Percentiles rank a stretch among this genome's conserved stretches.
Conservation (phyloP, 805 yeast genomes). For the Myxozyma geophila region DNA sequence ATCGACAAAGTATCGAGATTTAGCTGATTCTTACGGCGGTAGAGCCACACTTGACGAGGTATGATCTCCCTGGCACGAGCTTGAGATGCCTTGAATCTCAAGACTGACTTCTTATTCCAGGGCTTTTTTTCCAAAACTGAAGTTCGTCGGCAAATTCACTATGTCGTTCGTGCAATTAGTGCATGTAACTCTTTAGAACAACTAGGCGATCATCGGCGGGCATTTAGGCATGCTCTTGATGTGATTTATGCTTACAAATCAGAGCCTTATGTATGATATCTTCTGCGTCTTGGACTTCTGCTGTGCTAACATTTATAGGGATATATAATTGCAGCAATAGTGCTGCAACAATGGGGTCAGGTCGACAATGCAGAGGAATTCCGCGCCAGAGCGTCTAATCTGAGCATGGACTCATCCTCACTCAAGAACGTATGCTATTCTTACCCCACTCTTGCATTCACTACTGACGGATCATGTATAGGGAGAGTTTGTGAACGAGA, state of each 20-base stretch:
- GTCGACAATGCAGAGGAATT: conserved; percentile 1
- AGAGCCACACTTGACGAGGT: conserved; percentile 11
- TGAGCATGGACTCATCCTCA: neutral
- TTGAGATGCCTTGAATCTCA: too few species aligned
- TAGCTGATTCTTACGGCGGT: conserved; percentile 1
- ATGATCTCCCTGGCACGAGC: neutral
- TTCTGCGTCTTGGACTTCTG: neutral
- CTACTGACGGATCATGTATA: neutral
- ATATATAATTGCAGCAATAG: conserved; percentile 4
- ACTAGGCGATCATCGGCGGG: conserved; percentile 9
- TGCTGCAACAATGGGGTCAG: conserved; percentile 9
- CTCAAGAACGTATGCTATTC: conserved; percentile 1
- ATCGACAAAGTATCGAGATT: neutral
- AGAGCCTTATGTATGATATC: conserved; percentile 9
- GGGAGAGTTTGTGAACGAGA: conserved; percentile 10
- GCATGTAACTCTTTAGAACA: conserved; percentile 8
- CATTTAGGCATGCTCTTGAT: conserved; percentile 7
- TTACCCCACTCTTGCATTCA: neutral
- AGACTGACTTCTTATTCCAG: neutral
- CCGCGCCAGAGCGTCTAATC: neutral
- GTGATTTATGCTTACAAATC: neutral
- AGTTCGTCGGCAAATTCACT: conserved; percentile 7
- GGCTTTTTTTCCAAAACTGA: neutral
- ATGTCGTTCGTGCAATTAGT: conserved; percentile 9
- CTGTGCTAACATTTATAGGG: neutral